Base-by-base conservation (phyloP, 352 stramenopile species). In the Phytopythium kandeliae region DNA sequence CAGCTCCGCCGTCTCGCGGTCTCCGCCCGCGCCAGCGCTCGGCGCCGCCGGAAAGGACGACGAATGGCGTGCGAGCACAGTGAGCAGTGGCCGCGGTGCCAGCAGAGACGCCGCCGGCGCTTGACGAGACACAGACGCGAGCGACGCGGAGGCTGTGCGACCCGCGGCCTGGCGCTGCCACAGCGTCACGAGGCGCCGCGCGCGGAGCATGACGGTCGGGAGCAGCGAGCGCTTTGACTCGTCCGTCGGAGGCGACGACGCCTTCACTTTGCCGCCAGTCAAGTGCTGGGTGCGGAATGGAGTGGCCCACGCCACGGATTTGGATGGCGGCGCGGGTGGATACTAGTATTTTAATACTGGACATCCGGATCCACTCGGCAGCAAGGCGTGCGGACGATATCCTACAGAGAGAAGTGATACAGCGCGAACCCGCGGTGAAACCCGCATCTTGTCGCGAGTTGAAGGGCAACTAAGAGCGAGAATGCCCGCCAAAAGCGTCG, bases 161-260 rank as follows among this genome's bases (percentile, higher is more conserved):
- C 26, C 44, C 17, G 44, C 44, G 28, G 45, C 30, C 45, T 41
- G 45, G 30, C 31, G 62, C 55, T 74, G 58, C 55, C 59, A 71
- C 16, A 71, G 62, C 59, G 59, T 62, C 31, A 75, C 57, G 35
- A 75, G 57, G 24, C 66, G 66, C 19, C 62, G 59, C n/a, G 63
- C 59, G 12, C 66, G 66, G 16, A 75, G 47, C 66, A 75, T 74
- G 3, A 6, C 26, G 44, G 8, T 12, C 19, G 24, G 13, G 35
- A 40, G 37, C 12, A 7, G 36, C 17, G 36, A 0, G 34, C 15
- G 21, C 9, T 25, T 42, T 37, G 34, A 37, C 34, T 37, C 12
- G 36, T n/a, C 36, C 17, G 16, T 2, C 36, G 36, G 31, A 36
- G 2, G 31, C 10, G 31, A 13, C 7, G 10, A 10, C 31, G 31